Conservation (phyloP, 1,284 basidiomycete genomes). For the Puccinia horiana region DNA sequence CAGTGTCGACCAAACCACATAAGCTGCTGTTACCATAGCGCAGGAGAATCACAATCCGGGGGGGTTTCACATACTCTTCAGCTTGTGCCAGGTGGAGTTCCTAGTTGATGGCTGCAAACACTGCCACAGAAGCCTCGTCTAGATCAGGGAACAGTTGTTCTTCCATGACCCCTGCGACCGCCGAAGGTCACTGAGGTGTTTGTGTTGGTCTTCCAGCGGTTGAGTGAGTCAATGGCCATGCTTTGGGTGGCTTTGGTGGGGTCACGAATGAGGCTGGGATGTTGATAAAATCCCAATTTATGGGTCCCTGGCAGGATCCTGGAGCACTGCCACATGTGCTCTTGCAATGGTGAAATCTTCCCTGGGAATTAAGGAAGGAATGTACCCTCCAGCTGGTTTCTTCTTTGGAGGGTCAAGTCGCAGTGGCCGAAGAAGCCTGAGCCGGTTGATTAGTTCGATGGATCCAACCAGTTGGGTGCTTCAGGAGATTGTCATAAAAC, state of each 20-base stretch:
- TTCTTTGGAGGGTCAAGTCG: background rate
- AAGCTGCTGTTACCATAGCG: background rate
- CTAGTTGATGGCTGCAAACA: background rate
- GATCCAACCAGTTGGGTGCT: too few species aligned
- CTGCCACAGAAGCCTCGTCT: background rate
- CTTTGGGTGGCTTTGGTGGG: background rate
- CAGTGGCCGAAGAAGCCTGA: too few species aligned
- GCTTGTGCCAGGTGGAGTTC: background rate
- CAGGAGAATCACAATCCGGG: background rate
- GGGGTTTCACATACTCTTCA: background rate
- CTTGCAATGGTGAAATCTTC: constrained; percentile 22
- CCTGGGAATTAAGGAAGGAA: background rate
- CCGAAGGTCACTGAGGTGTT: background rate
- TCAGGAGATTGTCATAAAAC: too few species aligned
- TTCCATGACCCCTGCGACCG: background rate
- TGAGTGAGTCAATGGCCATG: background rate
- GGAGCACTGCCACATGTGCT: constrained; percentile 9
- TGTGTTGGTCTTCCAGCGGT: constrained; percentile 14
- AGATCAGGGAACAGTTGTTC: background rate
- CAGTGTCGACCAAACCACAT: background rate
- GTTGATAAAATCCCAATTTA: background rate
- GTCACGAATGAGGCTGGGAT: background rate
- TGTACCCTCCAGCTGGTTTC: background rate
- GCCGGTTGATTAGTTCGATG: too few species aligned
- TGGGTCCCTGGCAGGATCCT: background rate